Evolutionary conservation across 2,329 filamentous ascomycete genomes (phyloP).

Genomic region (Epichloe glyceriae): DNA sequence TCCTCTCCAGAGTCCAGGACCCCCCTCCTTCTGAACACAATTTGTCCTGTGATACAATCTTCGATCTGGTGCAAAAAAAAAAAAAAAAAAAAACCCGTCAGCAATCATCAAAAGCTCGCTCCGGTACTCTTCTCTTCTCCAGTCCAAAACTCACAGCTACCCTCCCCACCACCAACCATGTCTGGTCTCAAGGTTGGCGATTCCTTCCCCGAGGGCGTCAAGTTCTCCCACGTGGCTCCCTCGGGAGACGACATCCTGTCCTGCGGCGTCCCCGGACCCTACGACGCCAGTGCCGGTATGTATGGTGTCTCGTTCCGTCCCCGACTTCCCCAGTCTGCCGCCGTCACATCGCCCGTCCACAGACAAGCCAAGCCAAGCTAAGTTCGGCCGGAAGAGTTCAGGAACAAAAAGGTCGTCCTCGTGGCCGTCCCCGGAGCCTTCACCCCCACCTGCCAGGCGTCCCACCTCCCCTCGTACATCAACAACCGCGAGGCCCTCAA

Average conservation of each 20-base stretch:
- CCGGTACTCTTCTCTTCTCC: neutral
- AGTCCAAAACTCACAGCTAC: neutral
- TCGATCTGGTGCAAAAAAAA: too few species aligned
- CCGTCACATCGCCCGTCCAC: too few species aligned
- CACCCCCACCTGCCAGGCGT: constrained; percentile 73
- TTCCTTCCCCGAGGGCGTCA: constrained; percentile 65
- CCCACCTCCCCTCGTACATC: constrained; percentile 72
- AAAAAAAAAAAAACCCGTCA: neutral
- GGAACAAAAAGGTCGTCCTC: constrained; percentile 42
- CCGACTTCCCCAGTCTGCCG: too few species aligned
- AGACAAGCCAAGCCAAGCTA: too few species aligned
- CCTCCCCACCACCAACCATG: constrained; percentile 21
- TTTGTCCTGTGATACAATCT: neutral
- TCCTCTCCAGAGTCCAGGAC: too few species aligned
- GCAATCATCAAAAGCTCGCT: neutral
- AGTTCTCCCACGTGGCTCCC: constrained; percentile 77
- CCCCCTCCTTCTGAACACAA: neutral
- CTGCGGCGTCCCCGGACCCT: constrained; percentile 68
- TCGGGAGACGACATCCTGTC: constrained; percentile 56
- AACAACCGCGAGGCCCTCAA: constrained; percentile 56
- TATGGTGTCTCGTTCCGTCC: too few species aligned
- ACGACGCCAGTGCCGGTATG: constrained; percentile 59
- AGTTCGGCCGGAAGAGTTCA: constrained; percentile 29
- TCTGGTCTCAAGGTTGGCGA: constrained; percentile 68
- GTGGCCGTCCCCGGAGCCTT: constrained; percentile 58